Evolutionary conservation across 2,329 filamentous ascomycete species (phyloP).

Genomic region (Colletotrichum graminicola): DNA sequence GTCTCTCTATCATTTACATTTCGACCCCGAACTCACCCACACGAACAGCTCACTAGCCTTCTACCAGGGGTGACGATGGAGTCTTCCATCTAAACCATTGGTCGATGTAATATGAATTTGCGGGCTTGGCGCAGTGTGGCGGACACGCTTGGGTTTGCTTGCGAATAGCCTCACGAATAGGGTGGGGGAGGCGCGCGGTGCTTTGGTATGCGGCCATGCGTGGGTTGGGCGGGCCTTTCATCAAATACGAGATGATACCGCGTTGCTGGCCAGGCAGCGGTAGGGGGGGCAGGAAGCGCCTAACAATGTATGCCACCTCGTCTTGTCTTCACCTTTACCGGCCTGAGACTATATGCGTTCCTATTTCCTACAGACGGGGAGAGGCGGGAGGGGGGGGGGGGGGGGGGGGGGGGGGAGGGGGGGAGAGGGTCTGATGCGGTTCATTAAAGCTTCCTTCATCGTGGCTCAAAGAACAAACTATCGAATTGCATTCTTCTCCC

Average conservation of each 20-base stretch:
- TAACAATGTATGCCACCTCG: background rate
- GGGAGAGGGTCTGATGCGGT: background rate
- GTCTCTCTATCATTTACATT: no score
- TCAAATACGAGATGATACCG: conserved; percentile 27
- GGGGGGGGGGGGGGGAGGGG: background rate
- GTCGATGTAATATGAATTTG: conserved; percentile 37
- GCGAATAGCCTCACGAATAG: conserved; percentile 35
- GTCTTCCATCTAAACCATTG: no score
- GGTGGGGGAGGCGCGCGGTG: background rate
- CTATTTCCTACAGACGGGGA: background rate
- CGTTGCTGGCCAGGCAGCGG: conserved; percentile 16
- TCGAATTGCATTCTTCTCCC: background rate
- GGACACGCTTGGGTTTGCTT: background rate
- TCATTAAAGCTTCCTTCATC: background rate
- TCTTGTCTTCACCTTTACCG: background rate
- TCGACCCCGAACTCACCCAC: no score
- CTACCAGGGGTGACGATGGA: no score
- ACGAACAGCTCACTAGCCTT: no score
- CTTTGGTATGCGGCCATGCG: conserved; percentile 11
- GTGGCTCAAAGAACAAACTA: background rate
- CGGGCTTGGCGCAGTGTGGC: conserved; percentile 24
- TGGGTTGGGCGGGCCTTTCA: background rate
- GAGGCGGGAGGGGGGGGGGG: no score
- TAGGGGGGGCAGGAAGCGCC: background rate
- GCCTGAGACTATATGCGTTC: background rate